These are phyloP conservation scores for Tetrahymena borealis DNA, from an alignment of 73 alveolate genomes.

Conservation along the genomic window DNA sequence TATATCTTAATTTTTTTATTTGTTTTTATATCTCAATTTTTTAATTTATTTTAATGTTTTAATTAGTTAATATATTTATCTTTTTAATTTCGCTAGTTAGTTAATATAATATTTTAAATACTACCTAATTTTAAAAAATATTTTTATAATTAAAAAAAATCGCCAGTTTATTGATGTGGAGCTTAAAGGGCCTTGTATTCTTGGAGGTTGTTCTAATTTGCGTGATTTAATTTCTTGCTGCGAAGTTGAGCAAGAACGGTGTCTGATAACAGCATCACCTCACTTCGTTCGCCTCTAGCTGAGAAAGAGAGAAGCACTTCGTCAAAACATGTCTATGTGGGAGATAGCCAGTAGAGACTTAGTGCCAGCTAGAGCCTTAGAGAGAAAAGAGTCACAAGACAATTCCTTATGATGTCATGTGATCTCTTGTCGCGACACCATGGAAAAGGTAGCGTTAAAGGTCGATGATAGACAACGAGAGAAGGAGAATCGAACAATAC, in stretches of 20 bases:
- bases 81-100: not conserved
- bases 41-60: not conserved
- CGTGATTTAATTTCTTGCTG: not conserved
- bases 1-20: no score
- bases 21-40: not conserved
- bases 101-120: not conserved
- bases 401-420: not conserved
- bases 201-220: not conserved
- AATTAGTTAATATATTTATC: not conserved
- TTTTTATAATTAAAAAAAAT: not conserved
- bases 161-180: not conserved
- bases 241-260: slow-evolving; percentile 5
- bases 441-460: not conserved
- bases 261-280: not conserved
- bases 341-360: not conserved
- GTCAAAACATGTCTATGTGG: not conserved
- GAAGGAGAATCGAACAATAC: not conserved
- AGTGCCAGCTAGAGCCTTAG: slow-evolving; percentile 1
- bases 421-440: not conserved
- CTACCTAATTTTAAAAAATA: not conserved
- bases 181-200: not conserved
- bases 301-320: not conserved
- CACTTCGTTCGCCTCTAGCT: not conserved
- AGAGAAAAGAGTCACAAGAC: not conserved
- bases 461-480: not conserved